Base-by-base conservation (phyloP, 2,329 filamentous ascomycete genomes). In the Chalaropsis ovoidea region DNA sequence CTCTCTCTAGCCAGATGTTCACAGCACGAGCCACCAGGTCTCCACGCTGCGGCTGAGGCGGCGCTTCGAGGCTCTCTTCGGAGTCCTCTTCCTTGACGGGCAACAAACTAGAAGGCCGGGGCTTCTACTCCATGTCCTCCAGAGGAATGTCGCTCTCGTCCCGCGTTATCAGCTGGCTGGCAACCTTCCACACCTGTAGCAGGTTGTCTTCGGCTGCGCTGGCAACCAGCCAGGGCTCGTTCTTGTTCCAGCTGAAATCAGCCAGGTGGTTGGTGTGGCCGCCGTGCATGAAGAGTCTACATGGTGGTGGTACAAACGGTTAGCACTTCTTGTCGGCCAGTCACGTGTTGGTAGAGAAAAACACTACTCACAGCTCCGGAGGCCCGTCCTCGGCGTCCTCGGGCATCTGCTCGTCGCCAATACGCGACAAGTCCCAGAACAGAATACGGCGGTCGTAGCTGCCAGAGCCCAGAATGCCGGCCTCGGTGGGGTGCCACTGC, bases 211-310 rank as follows among this genome's bases (percentile, higher is more conserved):
- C 95, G 0, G 93, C 94, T 17, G 94, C 92, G 68, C 89, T 95
- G 75, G 91, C 92, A 70, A 99, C 89, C 65, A 96, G 84, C 95
- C 95, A 99, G 3, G 93, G 92, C 72, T 96, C 91, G 74, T 95
- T 96, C 70, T 86, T 85, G 76, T 99, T 99, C 93, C 93, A 99
- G 77, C 88, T 93, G 73, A 99, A 99, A 76, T 99, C 95, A 43
- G 90, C 91, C 68, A 99, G 85, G 70, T 95, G 88, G 77, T 96
- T 96, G 11, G 94, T 99, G 78, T 99, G 95, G 41, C 94, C 94
- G 68, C 94, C 94, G 72, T 99, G 94, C 92, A 99, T 97, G 77
- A 99, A 99, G 1, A 99, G 79, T 60, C 89, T 91, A 67, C 5
- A 49, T 64, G 7, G 19, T 64, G 7, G 19, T 5, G 13, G 15